phyloP scores from a whole-genome alignment of 345 rosid genomes.

The Cardamine chenopodiifolia region DNA sequence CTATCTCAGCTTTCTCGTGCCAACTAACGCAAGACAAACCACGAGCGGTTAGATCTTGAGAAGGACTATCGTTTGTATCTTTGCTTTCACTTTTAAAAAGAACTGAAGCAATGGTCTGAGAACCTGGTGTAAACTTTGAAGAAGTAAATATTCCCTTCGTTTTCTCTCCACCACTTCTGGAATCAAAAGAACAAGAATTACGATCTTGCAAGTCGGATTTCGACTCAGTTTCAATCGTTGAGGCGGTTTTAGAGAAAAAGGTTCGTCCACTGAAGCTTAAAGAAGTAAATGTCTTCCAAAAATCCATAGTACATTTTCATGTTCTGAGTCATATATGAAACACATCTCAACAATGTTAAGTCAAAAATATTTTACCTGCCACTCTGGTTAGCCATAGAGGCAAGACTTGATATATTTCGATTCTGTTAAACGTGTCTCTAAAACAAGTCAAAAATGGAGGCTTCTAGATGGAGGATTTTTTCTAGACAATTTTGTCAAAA shows the following conservation, averaged over 20 bases:
- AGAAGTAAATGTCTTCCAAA: slow-evolving; percentile 35
- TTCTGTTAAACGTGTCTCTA: no score
- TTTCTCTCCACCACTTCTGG: slow-evolving; percentile 62
- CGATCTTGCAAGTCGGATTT: slow-evolving; percentile 40
- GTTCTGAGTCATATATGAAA: slow-evolving; percentile 17
- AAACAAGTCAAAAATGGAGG: no score
- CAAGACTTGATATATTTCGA: slow-evolving; percentile 19
- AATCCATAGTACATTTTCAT: background rate
- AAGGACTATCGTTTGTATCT: slow-evolving; percentile 46
- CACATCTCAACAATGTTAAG: slow-evolving; percentile 14
- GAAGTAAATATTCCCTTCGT: slow-evolving; percentile 44
- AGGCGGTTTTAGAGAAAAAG: slow-evolving; percentile 33
- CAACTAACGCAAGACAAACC: slow-evolving; percentile 57
- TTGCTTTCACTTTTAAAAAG: slow-evolving; percentile 47
- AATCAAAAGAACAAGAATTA: slow-evolving; percentile 59
- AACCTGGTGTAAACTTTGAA: slow-evolving; percentile 45
- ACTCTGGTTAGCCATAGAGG: slow-evolving; percentile 32
- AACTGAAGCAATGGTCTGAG: slow-evolving; percentile 51
- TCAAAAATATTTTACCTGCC: slow-evolving; percentile 26
- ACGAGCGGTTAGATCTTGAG: slow-evolving; percentile 47
- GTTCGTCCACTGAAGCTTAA: slow-evolving; percentile 40
- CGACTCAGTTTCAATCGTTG: slow-evolving; percentile 8
- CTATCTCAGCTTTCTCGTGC: slow-evolving; percentile 85
- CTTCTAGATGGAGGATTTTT: no score
- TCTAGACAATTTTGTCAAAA: no score